Percentiles rank a stretch among this genome's conserved stretches.
These are phyloP conservation scores for Colletotrichum caudatum DNA, from an alignment of 2,329 filamentous ascomycete genomes.

Conservation along the genomic window DNA sequence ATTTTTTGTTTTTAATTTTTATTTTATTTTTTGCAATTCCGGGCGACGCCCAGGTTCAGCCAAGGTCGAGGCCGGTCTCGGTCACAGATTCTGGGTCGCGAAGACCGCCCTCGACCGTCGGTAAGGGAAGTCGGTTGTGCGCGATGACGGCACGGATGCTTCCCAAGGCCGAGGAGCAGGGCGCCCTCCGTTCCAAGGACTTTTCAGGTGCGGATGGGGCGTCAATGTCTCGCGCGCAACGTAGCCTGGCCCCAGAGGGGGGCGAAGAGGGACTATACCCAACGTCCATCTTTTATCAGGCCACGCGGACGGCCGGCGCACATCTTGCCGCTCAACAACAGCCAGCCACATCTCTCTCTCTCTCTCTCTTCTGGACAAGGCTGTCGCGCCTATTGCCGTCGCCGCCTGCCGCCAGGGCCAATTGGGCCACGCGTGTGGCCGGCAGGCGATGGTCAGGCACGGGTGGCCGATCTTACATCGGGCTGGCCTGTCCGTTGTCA, in stretches of 20 bases:
- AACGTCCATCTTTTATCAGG: neutral
- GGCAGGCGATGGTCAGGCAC: neutral
- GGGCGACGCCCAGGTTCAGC: neutral
- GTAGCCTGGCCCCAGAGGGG: neutral
- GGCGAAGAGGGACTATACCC: neutral
- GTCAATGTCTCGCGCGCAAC: neutral
- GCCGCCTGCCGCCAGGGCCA: conserved; percentile 7
- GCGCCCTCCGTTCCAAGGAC: too few relatives aligned
- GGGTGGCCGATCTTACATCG: neutral
- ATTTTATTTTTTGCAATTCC: too few relatives aligned
- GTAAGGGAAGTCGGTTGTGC: neutral
- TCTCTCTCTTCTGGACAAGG: neutral
- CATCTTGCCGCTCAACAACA: conserved; percentile 21
- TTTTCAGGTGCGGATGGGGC: neutral
- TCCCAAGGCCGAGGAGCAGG: neutral
- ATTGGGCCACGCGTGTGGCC: conserved; percentile 32
- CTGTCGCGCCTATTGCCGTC: conserved; percentile 24
- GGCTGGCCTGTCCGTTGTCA: neutral
- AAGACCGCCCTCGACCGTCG: too few relatives aligned
- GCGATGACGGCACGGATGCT: neutral
- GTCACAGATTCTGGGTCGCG: neutral
- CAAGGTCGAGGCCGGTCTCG: neutral
- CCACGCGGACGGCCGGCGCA: conserved; percentile 8
- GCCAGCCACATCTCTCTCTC: neutral
- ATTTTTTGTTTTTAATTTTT: too few relatives aligned